Evolutionary conservation across 2,329 filamentous ascomycete genomes (phyloP).

Genomic region (Pestalotiopsis sp.): DNA sequence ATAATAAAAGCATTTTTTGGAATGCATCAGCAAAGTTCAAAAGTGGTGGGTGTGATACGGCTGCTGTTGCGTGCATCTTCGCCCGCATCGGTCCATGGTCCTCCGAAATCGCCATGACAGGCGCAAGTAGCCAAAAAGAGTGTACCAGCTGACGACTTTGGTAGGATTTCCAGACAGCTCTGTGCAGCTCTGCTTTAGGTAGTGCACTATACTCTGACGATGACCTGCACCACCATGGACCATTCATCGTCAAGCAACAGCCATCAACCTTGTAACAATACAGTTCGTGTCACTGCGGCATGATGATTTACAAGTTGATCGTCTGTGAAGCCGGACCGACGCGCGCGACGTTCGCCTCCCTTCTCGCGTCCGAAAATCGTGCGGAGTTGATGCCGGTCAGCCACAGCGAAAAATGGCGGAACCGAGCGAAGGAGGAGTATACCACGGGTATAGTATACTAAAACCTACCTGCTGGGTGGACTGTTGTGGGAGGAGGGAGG

Average conservation of each 20-base stretch:
- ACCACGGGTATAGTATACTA: background rate
- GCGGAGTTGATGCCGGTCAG: background rate
- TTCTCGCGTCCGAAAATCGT: background rate
- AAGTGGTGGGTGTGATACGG: background rate
- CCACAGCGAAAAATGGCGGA: background rate
- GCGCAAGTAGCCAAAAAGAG: background rate
- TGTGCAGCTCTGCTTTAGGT: background rate
- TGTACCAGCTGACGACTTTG: background rate
- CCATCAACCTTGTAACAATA: background rate
- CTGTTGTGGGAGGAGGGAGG: background rate
- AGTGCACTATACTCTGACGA: background rate
- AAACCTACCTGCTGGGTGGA: background rate
- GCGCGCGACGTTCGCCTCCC: background rate
- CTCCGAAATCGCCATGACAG: slow-evolving; percentile 4
- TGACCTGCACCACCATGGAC: background rate
- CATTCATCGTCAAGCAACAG: background rate
- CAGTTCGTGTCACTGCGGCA: background rate
- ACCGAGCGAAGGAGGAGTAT: background rate
- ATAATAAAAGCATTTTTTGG: background rate
- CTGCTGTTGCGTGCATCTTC: background rate
- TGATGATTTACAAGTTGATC: background rate
- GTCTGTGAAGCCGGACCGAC: background rate
- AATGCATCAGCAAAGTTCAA: background rate
- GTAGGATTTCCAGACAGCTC: background rate
- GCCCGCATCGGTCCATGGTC: background rate